phyloP scores from a whole-genome alignment of 192 early-diverging fungal genomes.

The Coemansia guatemalensis region DNA sequence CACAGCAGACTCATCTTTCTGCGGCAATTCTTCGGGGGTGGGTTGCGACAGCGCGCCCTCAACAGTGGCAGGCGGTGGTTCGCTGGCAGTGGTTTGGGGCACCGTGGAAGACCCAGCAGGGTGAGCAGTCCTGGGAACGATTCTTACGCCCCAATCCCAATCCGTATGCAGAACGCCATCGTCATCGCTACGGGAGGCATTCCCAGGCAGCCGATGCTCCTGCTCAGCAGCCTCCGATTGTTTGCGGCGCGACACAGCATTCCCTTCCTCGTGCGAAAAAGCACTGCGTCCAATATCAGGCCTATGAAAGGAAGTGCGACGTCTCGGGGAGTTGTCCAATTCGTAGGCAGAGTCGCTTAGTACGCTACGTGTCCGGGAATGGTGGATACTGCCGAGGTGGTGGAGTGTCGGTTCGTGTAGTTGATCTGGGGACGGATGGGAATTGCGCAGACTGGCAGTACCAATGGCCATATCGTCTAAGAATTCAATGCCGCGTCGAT shows the following conservation, averaged over 20 bases:
- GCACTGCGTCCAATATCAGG: no score
- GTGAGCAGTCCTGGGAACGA: not conserved
- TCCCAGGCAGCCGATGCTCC: not conserved
- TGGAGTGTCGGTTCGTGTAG: slow-evolving; percentile 21
- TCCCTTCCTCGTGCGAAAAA: not conserved
- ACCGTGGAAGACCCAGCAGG: not conserved
- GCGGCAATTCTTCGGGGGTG: no score
- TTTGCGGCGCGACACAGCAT: slow-evolving; percentile 12
- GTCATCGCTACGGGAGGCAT: not conserved
- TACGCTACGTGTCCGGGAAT: not conserved
- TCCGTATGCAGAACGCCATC: slow-evolving; percentile 29
- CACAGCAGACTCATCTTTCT: no score
- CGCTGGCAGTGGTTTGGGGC: not conserved
- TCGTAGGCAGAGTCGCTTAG: not conserved
- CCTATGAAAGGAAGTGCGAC: no score
- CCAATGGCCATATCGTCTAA: slow-evolving; percentile 33
- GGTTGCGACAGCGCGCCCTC: no score
- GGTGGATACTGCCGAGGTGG: slow-evolving; percentile 7
- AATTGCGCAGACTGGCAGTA: not conserved
- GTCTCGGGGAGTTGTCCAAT: no score
- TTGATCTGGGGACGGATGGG: not conserved
- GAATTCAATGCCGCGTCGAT: slow-evolving; percentile 5
- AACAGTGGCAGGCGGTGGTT: no score
- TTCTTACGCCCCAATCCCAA: slow-evolving; percentile 54
- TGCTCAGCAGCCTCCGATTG: not conserved